Conservation (phyloP, 1,284 basidiomycete genomes). For the Pseudozyma hubeiensis region DNA sequence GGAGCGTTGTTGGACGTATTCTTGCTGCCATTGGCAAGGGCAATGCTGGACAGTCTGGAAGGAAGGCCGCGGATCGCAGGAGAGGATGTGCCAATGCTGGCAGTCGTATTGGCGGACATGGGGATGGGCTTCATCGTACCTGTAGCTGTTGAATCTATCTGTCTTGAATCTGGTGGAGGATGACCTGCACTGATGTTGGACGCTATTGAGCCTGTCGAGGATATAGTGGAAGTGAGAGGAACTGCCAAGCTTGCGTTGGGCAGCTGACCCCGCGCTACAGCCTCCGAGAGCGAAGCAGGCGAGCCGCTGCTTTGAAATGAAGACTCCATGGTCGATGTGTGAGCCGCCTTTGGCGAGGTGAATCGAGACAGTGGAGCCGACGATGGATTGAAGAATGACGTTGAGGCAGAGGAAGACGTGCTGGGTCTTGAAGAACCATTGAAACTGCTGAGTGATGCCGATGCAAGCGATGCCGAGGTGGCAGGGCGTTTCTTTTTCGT, state of each 20-base stretch:
- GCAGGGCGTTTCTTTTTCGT: conserved; percentile 20
- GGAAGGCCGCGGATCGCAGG: conserved; percentile 3
- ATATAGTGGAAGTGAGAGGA: conserved; percentile 27
- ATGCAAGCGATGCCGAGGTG: conserved; percentile 15
- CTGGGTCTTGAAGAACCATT: conserved; percentile 17
- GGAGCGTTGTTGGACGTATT: neutral
- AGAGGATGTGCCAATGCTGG: conserved; percentile 8
- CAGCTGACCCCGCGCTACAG: conserved; percentile 9
- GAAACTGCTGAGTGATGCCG: conserved; percentile 15
- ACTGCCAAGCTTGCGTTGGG: neutral
- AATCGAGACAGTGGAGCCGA: conserved; percentile 25
- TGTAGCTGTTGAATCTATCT: neutral
- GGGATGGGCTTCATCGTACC: conserved; percentile 1
- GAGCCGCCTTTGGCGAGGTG: conserved; percentile 27
- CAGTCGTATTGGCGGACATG: conserved; percentile 19
- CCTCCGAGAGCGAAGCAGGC: conserved; percentile 29
- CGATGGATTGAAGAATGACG: conserved; percentile 13
- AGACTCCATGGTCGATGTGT: conserved; percentile 20
- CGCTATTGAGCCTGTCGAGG: conserved; percentile 23
- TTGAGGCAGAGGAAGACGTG: conserved; percentile 21
- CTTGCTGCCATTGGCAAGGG: conserved; percentile 3
- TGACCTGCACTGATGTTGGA: conserved; percentile 12
- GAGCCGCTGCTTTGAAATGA: conserved; percentile 18
- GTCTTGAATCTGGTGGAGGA: neutral
- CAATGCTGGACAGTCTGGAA: conserved; percentile 3